These are phyloP conservation scores for Aspergillus sclerotiicarbonarius DNA, from an alignment of 495 filamentous ascomycete species.

Conservation along the genomic window DNA sequence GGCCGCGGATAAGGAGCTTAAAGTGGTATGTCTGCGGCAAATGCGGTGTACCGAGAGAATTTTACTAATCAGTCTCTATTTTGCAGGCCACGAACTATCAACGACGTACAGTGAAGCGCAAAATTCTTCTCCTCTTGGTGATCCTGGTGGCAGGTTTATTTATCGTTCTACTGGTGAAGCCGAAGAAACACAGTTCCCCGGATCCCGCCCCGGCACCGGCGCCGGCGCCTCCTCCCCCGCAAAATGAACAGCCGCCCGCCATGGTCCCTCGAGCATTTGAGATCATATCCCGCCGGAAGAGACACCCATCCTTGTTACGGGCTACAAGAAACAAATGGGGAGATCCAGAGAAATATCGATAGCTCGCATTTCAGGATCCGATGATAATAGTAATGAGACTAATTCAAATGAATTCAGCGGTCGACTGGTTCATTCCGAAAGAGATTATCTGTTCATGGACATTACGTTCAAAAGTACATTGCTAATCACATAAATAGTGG, in stretches of 20 bases:
- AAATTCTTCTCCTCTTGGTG: constrained; percentile 82
- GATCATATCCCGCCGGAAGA: constrained; percentile 21
- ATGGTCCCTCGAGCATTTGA: constrained; percentile 10
- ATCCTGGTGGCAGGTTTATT: constrained; percentile 81
- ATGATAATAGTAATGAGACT: constrained; percentile 6
- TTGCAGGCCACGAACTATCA: constrained; percentile 77
- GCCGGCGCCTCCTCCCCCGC: constrained; percentile 11
- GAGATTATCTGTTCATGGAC: neutral
- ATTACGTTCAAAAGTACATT: neutral
- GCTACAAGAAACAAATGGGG: constrained; percentile 36
- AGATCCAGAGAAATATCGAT: constrained; percentile 44
- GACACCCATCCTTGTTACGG: constrained; percentile 24
- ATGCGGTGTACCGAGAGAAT: neutral
- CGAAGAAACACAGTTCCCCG: constrained; percentile 52
- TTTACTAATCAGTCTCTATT: constrained; percentile 5
- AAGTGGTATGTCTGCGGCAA: constrained; percentile 54
- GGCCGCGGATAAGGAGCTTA: constrained; percentile 86
- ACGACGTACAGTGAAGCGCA: constrained; percentile 81
- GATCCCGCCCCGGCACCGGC: constrained; percentile 23
- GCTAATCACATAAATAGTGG: neutral
- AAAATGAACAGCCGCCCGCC: constrained; percentile 12
- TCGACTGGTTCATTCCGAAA: neutral
- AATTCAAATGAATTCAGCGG: neutral
- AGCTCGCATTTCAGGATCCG: constrained; percentile 16
- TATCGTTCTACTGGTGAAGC: constrained; percentile 82